phyloP scores from a whole-genome alignment of 1,284 basidiomycete genomes.

The Ganoderma lingzhi region DNA sequence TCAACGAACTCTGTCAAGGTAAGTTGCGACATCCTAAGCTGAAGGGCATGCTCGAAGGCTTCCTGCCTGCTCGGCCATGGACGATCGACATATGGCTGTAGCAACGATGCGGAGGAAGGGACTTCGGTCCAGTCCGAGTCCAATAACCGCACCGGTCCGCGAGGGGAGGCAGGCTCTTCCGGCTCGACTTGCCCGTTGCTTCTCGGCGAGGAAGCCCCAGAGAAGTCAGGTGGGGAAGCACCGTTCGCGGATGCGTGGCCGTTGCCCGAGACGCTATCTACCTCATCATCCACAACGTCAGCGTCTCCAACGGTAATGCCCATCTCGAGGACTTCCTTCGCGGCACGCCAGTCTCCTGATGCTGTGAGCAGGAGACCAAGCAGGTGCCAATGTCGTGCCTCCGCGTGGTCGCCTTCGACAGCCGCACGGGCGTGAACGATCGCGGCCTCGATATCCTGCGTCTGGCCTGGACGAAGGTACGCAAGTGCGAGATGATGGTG shows the following conservation, averaged over 20 bases:
- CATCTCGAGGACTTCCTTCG: slow-evolving; percentile 80
- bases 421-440: slow-evolving; percentile 76
- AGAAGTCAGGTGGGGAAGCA: slow-evolving; percentile 37
- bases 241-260: slow-evolving; percentile 21
- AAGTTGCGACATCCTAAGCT: slow-evolving; percentile 89
- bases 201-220: slow-evolving; percentile 11
- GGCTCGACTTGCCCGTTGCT: slow-evolving; percentile 22
- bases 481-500: slow-evolving; percentile 86
- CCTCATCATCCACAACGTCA: slow-evolving; percentile 50
- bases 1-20: slow-evolving; percentile 86
- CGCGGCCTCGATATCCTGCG: slow-evolving; percentile 76
- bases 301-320: slow-evolving; percentile 62
- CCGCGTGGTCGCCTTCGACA: slow-evolving; percentile 77
- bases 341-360: slow-evolving; percentile 83
- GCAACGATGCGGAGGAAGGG: slow-evolving; percentile 57
- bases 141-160: slow-evolving; percentile 41
- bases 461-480: slow-evolving; percentile 68
- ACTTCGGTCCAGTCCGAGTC: slow-evolving; percentile 46
- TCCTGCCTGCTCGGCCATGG: slow-evolving; percentile 64
- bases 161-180: neutral
- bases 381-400: slow-evolving; percentile 91
- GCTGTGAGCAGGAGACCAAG: slow-evolving; percentile 86
- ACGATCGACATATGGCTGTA: slow-evolving; percentile 62
- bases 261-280: slow-evolving; percentile 20
- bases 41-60: slow-evolving; percentile 81